phyloP scores from a whole-genome alignment of 2,329 filamentous ascomycete genomes.

The Metarhizium sp. region DNA sequence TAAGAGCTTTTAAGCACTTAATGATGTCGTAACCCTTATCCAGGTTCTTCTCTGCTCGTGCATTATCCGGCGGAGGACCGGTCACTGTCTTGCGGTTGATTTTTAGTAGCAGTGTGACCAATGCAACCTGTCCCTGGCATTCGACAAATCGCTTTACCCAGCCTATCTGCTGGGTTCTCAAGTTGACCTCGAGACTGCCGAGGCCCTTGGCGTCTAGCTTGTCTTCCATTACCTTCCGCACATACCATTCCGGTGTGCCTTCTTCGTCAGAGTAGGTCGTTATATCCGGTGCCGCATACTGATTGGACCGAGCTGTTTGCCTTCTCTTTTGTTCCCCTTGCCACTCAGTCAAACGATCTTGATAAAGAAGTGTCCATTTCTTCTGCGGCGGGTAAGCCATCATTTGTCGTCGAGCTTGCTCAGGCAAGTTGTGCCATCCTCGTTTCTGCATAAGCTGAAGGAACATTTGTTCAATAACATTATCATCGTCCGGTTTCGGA shows the following conservation, averaged over 20 bases:
- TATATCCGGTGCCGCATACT: slow-evolving; percentile 60
- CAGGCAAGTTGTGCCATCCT: slow-evolving; percentile 93
- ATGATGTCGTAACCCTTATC: slow-evolving; percentile 95
- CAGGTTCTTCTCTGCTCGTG: slow-evolving; percentile 63
- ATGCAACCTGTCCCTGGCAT: slow-evolving; percentile 89
- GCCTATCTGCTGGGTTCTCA: slow-evolving; percentile 91
- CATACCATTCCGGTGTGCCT: slow-evolving; percentile 96
- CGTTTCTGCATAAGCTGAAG: slow-evolving; percentile 92
- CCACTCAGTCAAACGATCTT: slow-evolving; percentile 87
- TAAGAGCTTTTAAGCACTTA: slow-evolving; percentile 92
- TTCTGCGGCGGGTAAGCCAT: slow-evolving; percentile 86
- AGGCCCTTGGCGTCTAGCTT: slow-evolving; percentile 85
- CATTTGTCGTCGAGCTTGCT: slow-evolving; percentile 93
- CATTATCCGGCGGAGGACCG: slow-evolving; percentile 55
- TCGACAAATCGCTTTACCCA: slow-evolving; percentile 98
- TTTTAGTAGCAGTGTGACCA: slow-evolving; percentile 88
- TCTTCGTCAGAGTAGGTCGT: slow-evolving; percentile 82
- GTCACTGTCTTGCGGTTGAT: slow-evolving; percentile 80
- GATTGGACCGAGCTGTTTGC: slow-evolving; percentile 61
- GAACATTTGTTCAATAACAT: slow-evolving; percentile 84
- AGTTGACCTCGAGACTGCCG: slow-evolving; percentile 84
- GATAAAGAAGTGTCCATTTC: slow-evolving; percentile 96
- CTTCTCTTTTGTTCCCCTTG: slow-evolving; percentile 89
- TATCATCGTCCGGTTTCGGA: slow-evolving; percentile 68
- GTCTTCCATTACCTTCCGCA: slow-evolving; percentile 94